phyloP scores from a whole-genome alignment of 441 rosid genomes.

The Melastoma candidum region DNA sequence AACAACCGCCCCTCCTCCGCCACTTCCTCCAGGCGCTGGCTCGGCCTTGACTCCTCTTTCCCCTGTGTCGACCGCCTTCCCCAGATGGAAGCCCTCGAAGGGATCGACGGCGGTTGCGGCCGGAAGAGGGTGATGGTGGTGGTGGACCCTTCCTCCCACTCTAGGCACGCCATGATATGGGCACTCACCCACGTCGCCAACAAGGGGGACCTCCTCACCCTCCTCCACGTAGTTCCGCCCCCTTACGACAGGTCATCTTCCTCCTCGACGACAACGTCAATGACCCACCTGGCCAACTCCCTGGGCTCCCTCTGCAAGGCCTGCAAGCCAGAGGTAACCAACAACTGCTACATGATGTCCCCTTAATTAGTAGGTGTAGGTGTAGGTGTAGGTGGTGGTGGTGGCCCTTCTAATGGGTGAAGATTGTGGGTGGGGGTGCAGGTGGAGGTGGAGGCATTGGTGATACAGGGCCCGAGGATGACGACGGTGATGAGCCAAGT shows the following conservation, averaged over 20 bases:
- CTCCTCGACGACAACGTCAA: constrained; percentile 12
- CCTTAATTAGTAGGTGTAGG: not conserved
- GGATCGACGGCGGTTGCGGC: too few species aligned
- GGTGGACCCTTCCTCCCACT: constrained; percentile 55
- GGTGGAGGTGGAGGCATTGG: constrained; percentile 89
- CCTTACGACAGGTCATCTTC: constrained; percentile 6
- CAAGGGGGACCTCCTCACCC: constrained; percentile 73
- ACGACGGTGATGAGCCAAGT: constrained; percentile 78
- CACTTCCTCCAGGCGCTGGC: too few species aligned
- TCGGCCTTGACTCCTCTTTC: too few species aligned
- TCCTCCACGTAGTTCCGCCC: constrained; percentile 60
- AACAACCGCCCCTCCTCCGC: too few species aligned
- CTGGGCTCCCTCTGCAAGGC: constrained; percentile 91
- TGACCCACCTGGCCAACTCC: constrained; percentile 39
- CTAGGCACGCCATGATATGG: constrained; percentile 96
- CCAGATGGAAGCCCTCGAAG: too few species aligned
- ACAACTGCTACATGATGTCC: not conserved
- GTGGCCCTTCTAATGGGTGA: not conserved
- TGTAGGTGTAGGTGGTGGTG: not conserved
- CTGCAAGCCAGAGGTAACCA: constrained; percentile 66
- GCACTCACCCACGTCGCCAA: constrained; percentile 76
- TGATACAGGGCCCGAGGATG: constrained; percentile 76
- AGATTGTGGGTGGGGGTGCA: constrained; percentile 11
- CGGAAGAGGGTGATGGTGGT: constrained; percentile 86
- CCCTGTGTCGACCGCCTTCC: too few species aligned